Conservation (phyloP, 2,329 filamentous ascomycete species). For the Bipolaris oryzae region DNA sequence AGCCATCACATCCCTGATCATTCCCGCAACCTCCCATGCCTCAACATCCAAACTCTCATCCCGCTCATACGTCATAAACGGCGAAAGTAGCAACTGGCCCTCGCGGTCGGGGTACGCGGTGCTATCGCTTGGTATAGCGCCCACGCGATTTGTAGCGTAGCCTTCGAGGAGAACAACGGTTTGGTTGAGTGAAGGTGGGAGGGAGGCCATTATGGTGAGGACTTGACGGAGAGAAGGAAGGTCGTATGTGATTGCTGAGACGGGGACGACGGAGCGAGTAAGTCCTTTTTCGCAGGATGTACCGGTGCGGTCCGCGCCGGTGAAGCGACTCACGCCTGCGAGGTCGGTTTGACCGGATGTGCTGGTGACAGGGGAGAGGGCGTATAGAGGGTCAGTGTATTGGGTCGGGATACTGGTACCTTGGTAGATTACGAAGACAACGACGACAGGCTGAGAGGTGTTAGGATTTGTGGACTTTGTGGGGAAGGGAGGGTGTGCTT, state of each 20-base stretch:
- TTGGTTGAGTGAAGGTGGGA: slow-evolving; percentile 16
- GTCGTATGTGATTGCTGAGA: slow-evolving; percentile 17
- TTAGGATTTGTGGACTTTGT: not conserved
- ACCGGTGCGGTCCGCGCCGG: slow-evolving; percentile 13
- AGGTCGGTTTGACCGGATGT: slow-evolving; percentile 21
- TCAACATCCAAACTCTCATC: slow-evolving; percentile 22
- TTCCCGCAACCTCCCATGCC: slow-evolving; percentile 15
- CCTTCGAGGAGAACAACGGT: slow-evolving; percentile 27
- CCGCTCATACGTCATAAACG: slow-evolving; percentile 21
- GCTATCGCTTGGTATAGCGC: slow-evolving; percentile 17
- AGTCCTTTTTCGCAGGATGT: slow-evolving; percentile 24
- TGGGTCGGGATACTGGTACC: slow-evolving; percentile 19
- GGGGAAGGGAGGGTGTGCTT: slow-evolving; percentile 3
- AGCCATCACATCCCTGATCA: slow-evolving; percentile 17
- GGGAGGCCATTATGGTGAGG: slow-evolving; percentile 19
- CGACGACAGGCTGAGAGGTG: slow-evolving; percentile 17
- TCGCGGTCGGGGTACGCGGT: slow-evolving; percentile 29
- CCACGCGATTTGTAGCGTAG: slow-evolving; percentile 24
- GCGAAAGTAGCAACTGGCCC: slow-evolving; percentile 19
- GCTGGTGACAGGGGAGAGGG: slow-evolving; percentile 19
- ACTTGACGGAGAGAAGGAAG: slow-evolving; percentile 18
- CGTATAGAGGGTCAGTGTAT: slow-evolving; percentile 26
- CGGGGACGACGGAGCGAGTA: slow-evolving; percentile 14
- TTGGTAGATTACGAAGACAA: slow-evolving; percentile 26
- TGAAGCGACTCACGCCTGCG: slow-evolving; percentile 19